Evolutionary conservation across 768 basidiomycete genomes (phyloP), one percentile per base, ranked within the genome.

Genomic region (Pisolithus marmoratus): DNA sequence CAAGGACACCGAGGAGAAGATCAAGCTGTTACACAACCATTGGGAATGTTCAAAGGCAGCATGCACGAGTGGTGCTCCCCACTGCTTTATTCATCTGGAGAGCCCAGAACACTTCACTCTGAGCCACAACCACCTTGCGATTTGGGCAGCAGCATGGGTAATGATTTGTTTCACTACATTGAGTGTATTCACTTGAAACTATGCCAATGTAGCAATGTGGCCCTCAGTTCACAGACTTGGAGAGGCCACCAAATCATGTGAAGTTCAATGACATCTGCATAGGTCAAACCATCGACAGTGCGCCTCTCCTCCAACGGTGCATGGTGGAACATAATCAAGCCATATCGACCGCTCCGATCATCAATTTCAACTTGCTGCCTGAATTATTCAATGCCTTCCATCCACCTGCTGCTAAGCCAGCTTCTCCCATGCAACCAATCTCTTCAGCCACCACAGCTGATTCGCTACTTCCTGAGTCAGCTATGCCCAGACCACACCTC

Each of bases 101-200:
- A 31, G 24, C 31, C 22, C 20, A 2, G 34, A 46, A 4, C 50
- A 51, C 38, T 46, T 46, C 26, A 43, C 34, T 1, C 50, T 51
- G 14, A 45, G 43, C 27, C 50, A 52, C 38, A 40, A 45, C n/a
- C 50, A 51, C 31, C 36, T 51, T 12, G 14, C 42, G 17, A 23
- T 51, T 17, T 51, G 50, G 50, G 50, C 50, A 5, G 31, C 50
- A 24, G 50, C 50, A 31, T 45, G 42, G 50, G 44, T 51, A 23
- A 5, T 23, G 20, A 19, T 37, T 46, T 23, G 5, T 29, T 23
- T 23, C 19, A 2, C 37, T 38, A 14, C 37, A 7, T 19, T 40
- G 17, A 14, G 20, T 20, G 3, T 40, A 17, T 41, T 49, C 19
- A 31, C 11, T 37, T 26, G 14, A 38, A 11, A 37, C 5, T 8